Conservation (phyloP, 805 yeast species). For the Kuraishia hungarica region DNA sequence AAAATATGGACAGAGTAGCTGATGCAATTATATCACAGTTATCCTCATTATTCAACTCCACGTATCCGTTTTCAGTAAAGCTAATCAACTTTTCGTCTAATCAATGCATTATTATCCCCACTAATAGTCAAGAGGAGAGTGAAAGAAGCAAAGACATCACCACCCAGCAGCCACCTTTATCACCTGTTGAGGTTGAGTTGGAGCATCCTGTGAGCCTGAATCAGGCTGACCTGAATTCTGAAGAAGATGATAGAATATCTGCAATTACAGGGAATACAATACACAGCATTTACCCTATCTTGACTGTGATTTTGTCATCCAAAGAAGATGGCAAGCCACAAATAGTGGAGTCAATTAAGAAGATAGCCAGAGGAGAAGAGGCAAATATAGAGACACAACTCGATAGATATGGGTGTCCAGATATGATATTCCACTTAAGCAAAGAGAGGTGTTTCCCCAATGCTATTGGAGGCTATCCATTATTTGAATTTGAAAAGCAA, state of each 20-base stretch:
- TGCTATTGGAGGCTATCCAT: slow-evolving; percentile 13
- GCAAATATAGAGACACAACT: slow-evolving; percentile 9
- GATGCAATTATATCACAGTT: slow-evolving; percentile 18
- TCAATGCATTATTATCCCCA: slow-evolving; percentile 5
- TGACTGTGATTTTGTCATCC: slow-evolving; percentile 12
- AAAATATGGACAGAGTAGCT: slow-evolving; percentile 13
- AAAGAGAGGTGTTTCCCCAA: slow-evolving; percentile 8
- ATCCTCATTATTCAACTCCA: slow-evolving; percentile 10
- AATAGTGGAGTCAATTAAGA: slow-evolving; percentile 2
- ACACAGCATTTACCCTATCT: slow-evolving; percentile 1
- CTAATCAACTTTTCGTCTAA: slow-evolving; percentile 12
- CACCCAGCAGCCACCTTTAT: slow-evolving; percentile 10
- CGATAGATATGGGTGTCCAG: slow-evolving; percentile 9
- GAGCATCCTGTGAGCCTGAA: slow-evolving; percentile 7
- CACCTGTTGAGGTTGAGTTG: slow-evolving; percentile 4
- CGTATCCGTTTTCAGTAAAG: slow-evolving; percentile 13
- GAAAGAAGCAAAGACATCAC: background rate
- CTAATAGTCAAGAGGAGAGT: slow-evolving; percentile 5
- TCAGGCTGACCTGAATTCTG: slow-evolving; percentile 6
- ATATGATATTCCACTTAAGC: slow-evolving; percentile 12
- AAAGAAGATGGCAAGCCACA: slow-evolving; percentile 2
- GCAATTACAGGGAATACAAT: background rate
- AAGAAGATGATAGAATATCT: slow-evolving; percentile 1
- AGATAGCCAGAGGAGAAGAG: slow-evolving; percentile 3
- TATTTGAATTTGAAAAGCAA: slow-evolving; percentile 7